Conservation (phyloP, 1,139 yeast genomes). For the Debaryomyces subglobosus region DNA sequence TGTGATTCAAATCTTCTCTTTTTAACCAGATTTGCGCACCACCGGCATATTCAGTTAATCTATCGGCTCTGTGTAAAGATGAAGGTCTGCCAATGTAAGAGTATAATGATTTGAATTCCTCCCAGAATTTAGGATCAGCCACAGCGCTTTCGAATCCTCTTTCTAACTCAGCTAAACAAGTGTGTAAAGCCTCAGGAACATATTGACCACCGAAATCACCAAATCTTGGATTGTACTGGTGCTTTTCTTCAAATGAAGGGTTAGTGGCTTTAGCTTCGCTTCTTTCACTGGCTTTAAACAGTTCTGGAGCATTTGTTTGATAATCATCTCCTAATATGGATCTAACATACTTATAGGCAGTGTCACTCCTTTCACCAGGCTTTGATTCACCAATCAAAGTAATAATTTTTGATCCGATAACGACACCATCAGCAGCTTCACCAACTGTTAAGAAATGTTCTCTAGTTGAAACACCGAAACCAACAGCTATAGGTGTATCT, state of each 20-base stretch:
- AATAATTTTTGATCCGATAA: constrained; percentile 87
- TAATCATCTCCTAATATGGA: constrained; percentile 69
- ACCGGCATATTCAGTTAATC: constrained; percentile 86
- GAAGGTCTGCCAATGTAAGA: constrained; percentile 96
- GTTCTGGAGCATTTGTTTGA: constrained; percentile 35
- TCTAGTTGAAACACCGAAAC: constrained; percentile 94
- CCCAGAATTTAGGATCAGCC: constrained; percentile 92
- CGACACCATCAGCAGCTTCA: constrained; percentile 86
- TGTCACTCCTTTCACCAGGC: constrained; percentile 59
- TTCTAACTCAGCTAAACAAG: constrained; percentile 89
- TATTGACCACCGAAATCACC: constrained; percentile 99
- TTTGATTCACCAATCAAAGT: constrained; percentile 66
- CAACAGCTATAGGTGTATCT: constrained; percentile 88
- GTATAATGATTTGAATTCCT: constrained; percentile 80
- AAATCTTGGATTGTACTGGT: constrained; percentile 70
- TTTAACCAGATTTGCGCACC: constrained; percentile 98
- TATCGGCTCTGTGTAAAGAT: constrained; percentile 84
- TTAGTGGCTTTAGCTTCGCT: constrained; percentile 27
- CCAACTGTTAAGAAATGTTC: constrained; percentile 87
- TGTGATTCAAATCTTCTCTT: constrained; percentile 97
- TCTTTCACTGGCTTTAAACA: constrained; percentile 29
- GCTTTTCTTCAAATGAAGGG: constrained; percentile 55
- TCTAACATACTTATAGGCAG: constrained; percentile 68
- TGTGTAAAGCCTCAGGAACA: constrained; percentile 94
- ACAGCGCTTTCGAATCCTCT: constrained; percentile 83